Percentiles rank a stretch among this genome's conserved stretches.
Evolutionary conservation across 768 basidiomycete genomes (phyloP).

Genomic region (Lactarius hengduanensis): DNA sequence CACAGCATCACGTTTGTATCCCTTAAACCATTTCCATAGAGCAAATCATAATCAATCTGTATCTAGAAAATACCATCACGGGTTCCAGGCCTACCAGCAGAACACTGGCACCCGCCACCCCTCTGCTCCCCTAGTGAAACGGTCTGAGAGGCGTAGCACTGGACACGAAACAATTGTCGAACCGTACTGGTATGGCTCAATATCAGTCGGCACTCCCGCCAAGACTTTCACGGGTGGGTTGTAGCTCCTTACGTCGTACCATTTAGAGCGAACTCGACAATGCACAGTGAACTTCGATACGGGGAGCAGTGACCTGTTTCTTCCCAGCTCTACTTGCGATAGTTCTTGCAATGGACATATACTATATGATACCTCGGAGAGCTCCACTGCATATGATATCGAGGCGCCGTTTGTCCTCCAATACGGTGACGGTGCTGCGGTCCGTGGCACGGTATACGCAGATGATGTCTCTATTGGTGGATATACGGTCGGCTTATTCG

Average conservation of each 20-base stretch:
- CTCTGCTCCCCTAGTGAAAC: not conserved
- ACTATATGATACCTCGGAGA: not conserved
- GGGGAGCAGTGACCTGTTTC: slow-evolving; percentile 35
- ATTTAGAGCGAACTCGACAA: not conserved
- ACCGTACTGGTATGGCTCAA: slow-evolving; percentile 8
- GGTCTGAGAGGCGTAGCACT: not conserved
- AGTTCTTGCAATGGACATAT: slow-evolving; percentile 32
- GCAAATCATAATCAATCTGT: too few species aligned
- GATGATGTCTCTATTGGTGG: slow-evolving; percentile 45
- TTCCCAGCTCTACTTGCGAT: slow-evolving; percentile 36
- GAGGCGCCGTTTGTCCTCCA: slow-evolving; percentile 30
- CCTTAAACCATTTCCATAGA: not conserved
- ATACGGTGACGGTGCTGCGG: slow-evolving; percentile 39
- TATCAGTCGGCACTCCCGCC: slow-evolving; percentile 21
- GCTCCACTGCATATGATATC: slow-evolving; percentile 29
- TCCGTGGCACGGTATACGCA: slow-evolving; percentile 42
- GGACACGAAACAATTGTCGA: not conserved
- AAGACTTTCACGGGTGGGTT: slow-evolving; percentile 6
- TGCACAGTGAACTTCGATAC: slow-evolving; percentile 42
- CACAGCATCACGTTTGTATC: not conserved
- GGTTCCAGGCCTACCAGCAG: slow-evolving; percentile 3
- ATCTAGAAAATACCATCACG: slow-evolving; percentile 11
- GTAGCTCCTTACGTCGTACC: not conserved
- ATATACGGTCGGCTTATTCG: slow-evolving; percentile 13
- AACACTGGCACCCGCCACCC: slow-evolving; percentile 4